Percentiles rank a stretch among this genome's conserved stretches.
Conservation (phyloP, 2,329 filamentous ascomycete genomes). For the Exophiala mesophila region DNA sequence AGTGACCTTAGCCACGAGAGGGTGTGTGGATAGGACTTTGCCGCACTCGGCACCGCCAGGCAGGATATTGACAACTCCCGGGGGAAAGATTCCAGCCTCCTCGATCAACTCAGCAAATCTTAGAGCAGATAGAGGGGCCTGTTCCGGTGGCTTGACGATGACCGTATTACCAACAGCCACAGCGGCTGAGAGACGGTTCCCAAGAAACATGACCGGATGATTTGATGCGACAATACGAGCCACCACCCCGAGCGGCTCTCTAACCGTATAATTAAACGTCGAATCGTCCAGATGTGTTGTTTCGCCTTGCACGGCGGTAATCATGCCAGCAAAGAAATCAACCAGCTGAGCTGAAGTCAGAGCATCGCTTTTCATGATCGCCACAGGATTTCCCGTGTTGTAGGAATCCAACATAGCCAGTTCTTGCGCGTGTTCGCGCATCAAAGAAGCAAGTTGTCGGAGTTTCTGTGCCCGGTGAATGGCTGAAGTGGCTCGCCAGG, state of each 20-base stretch:
- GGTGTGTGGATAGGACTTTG: constrained; percentile 33
- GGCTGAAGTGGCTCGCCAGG: constrained; percentile 27
- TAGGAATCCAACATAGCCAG: constrained; percentile 30
- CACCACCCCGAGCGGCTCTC: constrained; percentile 71
- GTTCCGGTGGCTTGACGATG: constrained; percentile 57
- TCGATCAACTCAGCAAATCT: constrained; percentile 30
- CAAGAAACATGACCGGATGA: constrained; percentile 73
- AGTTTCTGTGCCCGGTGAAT: constrained; percentile 27
- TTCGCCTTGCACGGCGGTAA: constrained; percentile 27
- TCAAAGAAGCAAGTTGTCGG: constrained; percentile 27
- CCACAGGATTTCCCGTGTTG: constrained; percentile 31
- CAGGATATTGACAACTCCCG: constrained; percentile 37
- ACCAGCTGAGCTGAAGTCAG: constrained; percentile 21
- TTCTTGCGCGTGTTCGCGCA: constrained; percentile 27
- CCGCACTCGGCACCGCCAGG: constrained; percentile 30
- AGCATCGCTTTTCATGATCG: constrained; percentile 27
- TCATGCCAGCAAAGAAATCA: constrained; percentile 29
- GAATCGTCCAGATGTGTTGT: constrained; percentile 24
- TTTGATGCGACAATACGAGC: constrained; percentile 81
- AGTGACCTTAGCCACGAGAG: constrained; percentile 37
- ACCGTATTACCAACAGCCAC: constrained; percentile 54
- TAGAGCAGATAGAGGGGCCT: constrained; percentile 56
- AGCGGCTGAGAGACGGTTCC: constrained; percentile 70
- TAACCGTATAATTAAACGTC: constrained; percentile 71
- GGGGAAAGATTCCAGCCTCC: constrained; percentile 36